phyloP scores from a whole-genome alignment of 352 stramenopile species.

The Lagenidium sp. region DNA sequence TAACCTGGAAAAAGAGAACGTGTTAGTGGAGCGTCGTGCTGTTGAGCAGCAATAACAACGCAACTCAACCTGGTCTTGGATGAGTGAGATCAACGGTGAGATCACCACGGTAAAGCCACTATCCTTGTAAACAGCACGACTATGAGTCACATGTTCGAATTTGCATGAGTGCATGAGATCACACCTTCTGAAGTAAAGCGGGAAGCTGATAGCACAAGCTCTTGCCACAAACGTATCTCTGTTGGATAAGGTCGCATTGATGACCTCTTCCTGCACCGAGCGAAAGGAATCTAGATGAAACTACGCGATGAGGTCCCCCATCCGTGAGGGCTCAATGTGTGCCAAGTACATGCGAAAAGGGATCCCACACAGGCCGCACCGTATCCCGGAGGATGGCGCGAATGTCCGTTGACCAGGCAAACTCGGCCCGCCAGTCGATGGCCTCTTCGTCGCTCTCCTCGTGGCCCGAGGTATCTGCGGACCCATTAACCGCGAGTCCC shows the following conservation, averaged over 20 bases:
- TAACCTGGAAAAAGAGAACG: slow-evolving; percentile 21
- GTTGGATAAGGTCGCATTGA: slow-evolving; percentile 83
- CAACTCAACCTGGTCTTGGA: slow-evolving; percentile 92
- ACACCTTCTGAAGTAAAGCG: slow-evolving; percentile 57
- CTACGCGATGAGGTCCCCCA: slow-evolving; percentile 12
- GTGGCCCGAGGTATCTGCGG: background rate
- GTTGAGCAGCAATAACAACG: too few relatives aligned
- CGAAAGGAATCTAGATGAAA: slow-evolving; percentile 84
- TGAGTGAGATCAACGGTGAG: slow-evolving; percentile 89
- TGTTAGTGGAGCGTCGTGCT: too few relatives aligned
- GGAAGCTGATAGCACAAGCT: slow-evolving; percentile 89
- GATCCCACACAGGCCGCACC: slow-evolving; percentile 1
- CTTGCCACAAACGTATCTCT: slow-evolving; percentile 89
- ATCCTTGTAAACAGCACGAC: slow-evolving; percentile 17
- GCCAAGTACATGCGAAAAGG: slow-evolving; percentile 1
- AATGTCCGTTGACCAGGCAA: slow-evolving; percentile 31
- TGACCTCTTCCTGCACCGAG: slow-evolving; percentile 86
- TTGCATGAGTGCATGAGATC: background rate
- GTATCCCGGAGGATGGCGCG: slow-evolving; percentile 18
- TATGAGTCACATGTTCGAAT: too few relatives aligned
- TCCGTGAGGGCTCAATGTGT: too few relatives aligned
- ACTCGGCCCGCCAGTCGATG: slow-evolving; percentile 28
- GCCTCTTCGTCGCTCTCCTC: background rate
- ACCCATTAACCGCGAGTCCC: slow-evolving; percentile 15
- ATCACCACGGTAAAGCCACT: slow-evolving; percentile 86